Conservation (phyloP, 495 filamentous ascomycete species). For the Aspergillus bridgeri region DNA sequence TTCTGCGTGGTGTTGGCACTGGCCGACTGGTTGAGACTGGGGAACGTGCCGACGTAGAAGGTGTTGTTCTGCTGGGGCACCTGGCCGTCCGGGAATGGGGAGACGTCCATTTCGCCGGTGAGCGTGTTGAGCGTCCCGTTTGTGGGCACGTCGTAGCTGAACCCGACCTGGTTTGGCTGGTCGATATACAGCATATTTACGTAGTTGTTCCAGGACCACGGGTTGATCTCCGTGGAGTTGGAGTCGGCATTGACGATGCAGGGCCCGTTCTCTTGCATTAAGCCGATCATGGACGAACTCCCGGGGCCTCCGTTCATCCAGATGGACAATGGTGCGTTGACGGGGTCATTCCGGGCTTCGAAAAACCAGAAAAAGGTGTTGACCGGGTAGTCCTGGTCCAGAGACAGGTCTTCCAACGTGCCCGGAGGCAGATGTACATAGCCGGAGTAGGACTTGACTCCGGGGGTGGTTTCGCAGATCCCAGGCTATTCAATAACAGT, state of each 20-base stretch:
- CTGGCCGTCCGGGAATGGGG: slow-evolving; percentile 28
- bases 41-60: slow-evolving; percentile 58
- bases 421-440: slow-evolving; percentile 47
- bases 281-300: slow-evolving; percentile 56
- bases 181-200: slow-evolving; percentile 65
- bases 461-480: slow-evolving; percentile 51
- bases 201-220: slow-evolving; percentile 60
- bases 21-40: slow-evolving; percentile 40
- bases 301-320: slow-evolving; percentile 59
- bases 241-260: slow-evolving; percentile 54
- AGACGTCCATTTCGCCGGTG: slow-evolving; percentile 26
- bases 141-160: slow-evolving; percentile 51
- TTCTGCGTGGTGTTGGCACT: slow-evolving; percentile 54
- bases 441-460: slow-evolving; percentile 40
- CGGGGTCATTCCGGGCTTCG: slow-evolving; percentile 41
- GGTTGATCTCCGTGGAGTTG: slow-evolving; percentile 48
- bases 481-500: slow-evolving; percentile 31
- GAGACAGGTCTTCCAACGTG: slow-evolving; percentile 39
- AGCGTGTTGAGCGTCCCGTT: slow-evolving; percentile 32
- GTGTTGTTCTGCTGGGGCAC: slow-evolving; percentile 58
- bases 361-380: slow-evolving; percentile 83
- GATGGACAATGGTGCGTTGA: slow-evolving; percentile 47
- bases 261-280: slow-evolving; percentile 62
- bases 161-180: slow-evolving; percentile 61
- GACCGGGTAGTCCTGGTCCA: slow-evolving; percentile 58